Percentiles rank a stretch among this genome's conserved stretches.
These are phyloP conservation scores for Backusella macrospora DNA, from an alignment of 192 early-diverging fungal species.

Conservation along the genomic window DNA sequence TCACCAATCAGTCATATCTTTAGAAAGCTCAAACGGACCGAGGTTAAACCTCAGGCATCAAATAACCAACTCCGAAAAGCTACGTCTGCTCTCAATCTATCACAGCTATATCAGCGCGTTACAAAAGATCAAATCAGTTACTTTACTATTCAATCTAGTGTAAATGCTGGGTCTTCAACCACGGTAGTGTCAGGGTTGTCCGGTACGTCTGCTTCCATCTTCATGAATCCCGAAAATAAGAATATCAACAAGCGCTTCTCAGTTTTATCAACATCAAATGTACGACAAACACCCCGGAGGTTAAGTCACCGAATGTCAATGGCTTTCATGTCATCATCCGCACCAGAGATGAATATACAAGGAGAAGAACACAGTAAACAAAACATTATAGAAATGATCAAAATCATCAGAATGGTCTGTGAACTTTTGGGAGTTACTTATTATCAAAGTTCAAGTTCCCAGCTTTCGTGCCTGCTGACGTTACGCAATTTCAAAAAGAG, in stretches of 20 bases:
- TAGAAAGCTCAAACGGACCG: constrained; percentile 23
- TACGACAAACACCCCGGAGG: background rate
- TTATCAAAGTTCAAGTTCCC: constrained; percentile 21
- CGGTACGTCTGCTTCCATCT: background rate
- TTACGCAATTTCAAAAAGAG: constrained; percentile 24
- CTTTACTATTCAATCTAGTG: constrained; percentile 30
- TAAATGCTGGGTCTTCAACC: background rate
- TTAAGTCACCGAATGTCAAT: constrained; percentile 15
- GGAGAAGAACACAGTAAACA: constrained; percentile 8
- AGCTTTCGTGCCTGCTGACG: constrained; percentile 32
- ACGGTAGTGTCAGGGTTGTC: constrained; percentile 12
- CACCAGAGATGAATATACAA: background rate
- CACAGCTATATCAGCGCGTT: constrained; percentile 34
- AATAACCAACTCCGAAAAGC: constrained; percentile 16
- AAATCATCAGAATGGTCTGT: constrained; percentile 25
- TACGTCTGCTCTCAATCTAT: constrained; percentile 17
- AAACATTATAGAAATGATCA: constrained; percentile 12
- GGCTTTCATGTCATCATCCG: constrained; percentile 6
- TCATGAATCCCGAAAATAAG: background rate
- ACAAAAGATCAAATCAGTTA: constrained; percentile 34
- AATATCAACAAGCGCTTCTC: background rate
- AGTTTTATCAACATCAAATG: background rate
- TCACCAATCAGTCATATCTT: constrained; percentile 28
- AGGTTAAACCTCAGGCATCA: background rate
- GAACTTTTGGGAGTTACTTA: constrained; percentile 40